A percentile compares a stretch with the other conserved stretches of the same genome.
Evolutionary conservation across 2,329 filamentous ascomycete species (phyloP).

Genomic region (Drechslera avenae): DNA sequence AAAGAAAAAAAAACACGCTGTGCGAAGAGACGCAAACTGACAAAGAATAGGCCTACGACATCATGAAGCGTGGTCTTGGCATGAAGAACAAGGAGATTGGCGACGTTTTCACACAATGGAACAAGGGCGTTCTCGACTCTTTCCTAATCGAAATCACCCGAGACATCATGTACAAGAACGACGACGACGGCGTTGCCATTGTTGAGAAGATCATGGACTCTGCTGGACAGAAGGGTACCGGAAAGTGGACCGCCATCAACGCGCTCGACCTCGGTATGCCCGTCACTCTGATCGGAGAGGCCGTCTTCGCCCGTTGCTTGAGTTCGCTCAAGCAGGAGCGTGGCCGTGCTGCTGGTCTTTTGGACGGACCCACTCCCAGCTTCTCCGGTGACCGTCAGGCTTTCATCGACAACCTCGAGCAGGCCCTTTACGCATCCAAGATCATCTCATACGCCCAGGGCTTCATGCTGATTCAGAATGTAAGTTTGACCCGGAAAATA

Average conservation of each 20-base stretch:
- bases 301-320: slow-evolving; percentile 92
- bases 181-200: slow-evolving; percentile 86
- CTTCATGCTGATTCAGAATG: slow-evolving; percentile 99
- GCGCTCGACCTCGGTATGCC: slow-evolving; percentile 98
- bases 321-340: slow-evolving; percentile 95
- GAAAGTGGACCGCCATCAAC: slow-evolving; percentile 99
- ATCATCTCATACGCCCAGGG: slow-evolving; percentile 99
- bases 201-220: slow-evolving; percentile 99
- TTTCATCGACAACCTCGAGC: slow-evolving; percentile 96
- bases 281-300: slow-evolving; percentile 96
- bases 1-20: slow-evolving; percentile 38
- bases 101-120: slow-evolving; percentile 93
- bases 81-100: slow-evolving; percentile 92
- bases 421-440: slow-evolving; percentile 98
- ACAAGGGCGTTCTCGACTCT: slow-evolving; percentile 94
- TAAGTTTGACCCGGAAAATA: slow-evolving; percentile 53
- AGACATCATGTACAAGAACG: slow-evolving; percentile 98
- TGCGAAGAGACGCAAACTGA: slow-evolving; percentile 13
- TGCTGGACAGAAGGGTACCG: slow-evolving; percentile 98
- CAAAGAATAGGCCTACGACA: slow-evolving; percentile 83
- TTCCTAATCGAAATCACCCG: slow-evolving; percentile 99
- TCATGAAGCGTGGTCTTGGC: slow-evolving; percentile 97
- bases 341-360: slow-evolving; percentile 76
- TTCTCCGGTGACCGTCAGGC: slow-evolving; percentile 91
- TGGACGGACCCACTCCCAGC: slow-evolving; percentile 75